Conservation (phyloP, 148 eudicot genomes). For the Chenopodium berlandieri region DNA sequence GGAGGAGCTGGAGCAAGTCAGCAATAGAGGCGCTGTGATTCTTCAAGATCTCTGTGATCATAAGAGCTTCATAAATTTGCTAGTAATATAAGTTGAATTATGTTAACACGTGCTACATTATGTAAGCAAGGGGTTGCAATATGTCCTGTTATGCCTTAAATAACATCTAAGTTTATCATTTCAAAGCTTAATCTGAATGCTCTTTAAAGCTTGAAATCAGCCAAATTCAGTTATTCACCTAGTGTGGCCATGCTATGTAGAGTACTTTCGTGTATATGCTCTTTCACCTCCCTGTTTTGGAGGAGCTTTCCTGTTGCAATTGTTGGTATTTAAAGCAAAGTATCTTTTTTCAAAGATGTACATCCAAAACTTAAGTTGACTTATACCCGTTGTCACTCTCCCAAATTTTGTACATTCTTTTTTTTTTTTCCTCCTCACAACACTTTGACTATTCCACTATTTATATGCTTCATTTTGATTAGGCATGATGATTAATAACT, state of each 20-base stretch:
- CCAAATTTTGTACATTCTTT: too few relatives aligned
- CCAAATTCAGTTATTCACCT: neutral
- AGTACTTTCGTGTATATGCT: neutral
- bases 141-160: neutral
- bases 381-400: too few relatives aligned
- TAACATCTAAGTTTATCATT: neutral
- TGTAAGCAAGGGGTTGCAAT: neutral
- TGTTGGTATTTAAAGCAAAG: neutral
- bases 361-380: too few relatives aligned
- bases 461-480: too few relatives aligned
- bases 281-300: neutral
- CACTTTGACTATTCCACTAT: too few relatives aligned
- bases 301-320: neutral
- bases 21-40: conserved; percentile 20
- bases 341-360: too few relatives aligned
- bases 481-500: too few relatives aligned
- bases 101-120: neutral
- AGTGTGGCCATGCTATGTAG: neutral
- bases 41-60: conserved; percentile 21
- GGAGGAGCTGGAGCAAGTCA: conserved; percentile 25
- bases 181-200: neutral
- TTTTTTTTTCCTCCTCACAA: too few relatives aligned
- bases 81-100: conserved; percentile 14
- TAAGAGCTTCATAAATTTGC: conserved; percentile 11
- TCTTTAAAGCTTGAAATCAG: neutral